These are phyloP conservation scores for Solanum lycopersicoides DNA, from an alignment of 257 asterid genomes.

Conservation along the genomic window DNA sequence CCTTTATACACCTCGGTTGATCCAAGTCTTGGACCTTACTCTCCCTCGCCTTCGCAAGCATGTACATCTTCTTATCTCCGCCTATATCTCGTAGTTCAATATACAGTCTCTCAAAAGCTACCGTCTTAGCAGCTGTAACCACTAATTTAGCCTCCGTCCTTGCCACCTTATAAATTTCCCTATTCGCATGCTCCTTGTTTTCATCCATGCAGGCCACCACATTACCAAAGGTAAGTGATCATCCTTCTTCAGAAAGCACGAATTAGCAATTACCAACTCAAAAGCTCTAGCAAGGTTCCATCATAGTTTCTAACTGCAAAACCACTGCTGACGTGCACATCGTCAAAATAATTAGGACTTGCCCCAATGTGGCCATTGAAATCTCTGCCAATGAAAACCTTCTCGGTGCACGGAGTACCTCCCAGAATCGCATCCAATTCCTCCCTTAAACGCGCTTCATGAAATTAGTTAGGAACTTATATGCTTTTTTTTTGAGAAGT, in stretches of 20 bases:
- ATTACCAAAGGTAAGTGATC: background rate
- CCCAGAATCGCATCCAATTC: background rate
- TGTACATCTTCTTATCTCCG: too few species aligned
- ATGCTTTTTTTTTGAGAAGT: background rate
- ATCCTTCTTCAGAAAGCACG: background rate
- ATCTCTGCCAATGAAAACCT: background rate
- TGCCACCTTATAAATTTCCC: background rate
- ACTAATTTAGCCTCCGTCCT: background rate
- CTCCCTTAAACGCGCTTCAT: background rate
- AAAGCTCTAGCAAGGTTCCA: background rate
- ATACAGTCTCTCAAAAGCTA: background rate
- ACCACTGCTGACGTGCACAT: background rate
- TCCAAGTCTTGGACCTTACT: background rate
- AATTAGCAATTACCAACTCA: background rate
- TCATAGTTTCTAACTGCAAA: background rate
- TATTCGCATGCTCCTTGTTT: background rate
- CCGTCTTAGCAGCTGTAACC: background rate
- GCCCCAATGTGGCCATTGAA: background rate
- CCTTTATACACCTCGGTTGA: background rate
- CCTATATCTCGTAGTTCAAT: background rate
- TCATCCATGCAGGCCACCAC: background rate
- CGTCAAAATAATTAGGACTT: background rate
- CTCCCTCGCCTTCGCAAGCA: background rate
- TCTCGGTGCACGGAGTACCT: background rate
- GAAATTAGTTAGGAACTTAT: background rate